Evolutionary conservation across 2,329 filamentous ascomycete species (phyloP).

Genomic region (Clarireedia homoeocarpa): DNA sequence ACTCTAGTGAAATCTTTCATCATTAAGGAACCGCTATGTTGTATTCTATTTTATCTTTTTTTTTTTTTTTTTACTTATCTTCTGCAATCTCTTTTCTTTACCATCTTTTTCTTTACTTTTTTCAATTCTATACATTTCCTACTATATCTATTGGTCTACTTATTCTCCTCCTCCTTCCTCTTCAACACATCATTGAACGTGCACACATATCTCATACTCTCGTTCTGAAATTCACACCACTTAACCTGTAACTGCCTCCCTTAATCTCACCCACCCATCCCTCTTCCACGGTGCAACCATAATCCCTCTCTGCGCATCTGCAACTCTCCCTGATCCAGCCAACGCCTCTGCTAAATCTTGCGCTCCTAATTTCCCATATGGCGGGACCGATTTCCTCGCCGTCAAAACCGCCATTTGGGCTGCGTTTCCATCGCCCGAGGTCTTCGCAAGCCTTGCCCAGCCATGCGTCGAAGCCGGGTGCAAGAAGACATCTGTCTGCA

Average conservation of each 20-base stretch:
- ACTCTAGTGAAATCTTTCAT: too few relatives aligned
- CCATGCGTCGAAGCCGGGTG: conserved; percentile 71
- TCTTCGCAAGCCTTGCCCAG: conserved; percentile 67
- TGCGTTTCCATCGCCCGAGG: conserved; percentile 42
- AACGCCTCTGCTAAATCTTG: conserved; percentile 65
- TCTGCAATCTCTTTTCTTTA: too few relatives aligned
- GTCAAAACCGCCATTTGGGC: conserved; percentile 77
- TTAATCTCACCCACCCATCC: conserved; percentile 24
- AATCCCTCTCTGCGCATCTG: conserved; percentile 69
- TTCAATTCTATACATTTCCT: too few relatives aligned
- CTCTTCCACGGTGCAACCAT: conserved; percentile 71
- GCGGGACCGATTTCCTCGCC: conserved; percentile 67
- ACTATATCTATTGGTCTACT: too few relatives aligned
- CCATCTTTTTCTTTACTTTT: too few relatives aligned
- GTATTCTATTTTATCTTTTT: too few relatives aligned
- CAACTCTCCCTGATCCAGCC: conserved; percentile 61
- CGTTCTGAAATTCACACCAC: background rate
- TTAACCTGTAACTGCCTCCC: conserved; percentile 3
- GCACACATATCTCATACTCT: background rate
- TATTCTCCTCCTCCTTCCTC: too few relatives aligned
- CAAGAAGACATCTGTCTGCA: conserved; percentile 72
- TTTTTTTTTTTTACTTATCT: too few relatives aligned
- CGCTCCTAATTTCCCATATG: conserved; percentile 59
- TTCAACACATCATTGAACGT: too few relatives aligned
- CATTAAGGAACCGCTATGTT: too few relatives aligned